Conservation (phyloP, 1,284 basidiomycete species). For the Ganoderma leucocontextum region DNA sequence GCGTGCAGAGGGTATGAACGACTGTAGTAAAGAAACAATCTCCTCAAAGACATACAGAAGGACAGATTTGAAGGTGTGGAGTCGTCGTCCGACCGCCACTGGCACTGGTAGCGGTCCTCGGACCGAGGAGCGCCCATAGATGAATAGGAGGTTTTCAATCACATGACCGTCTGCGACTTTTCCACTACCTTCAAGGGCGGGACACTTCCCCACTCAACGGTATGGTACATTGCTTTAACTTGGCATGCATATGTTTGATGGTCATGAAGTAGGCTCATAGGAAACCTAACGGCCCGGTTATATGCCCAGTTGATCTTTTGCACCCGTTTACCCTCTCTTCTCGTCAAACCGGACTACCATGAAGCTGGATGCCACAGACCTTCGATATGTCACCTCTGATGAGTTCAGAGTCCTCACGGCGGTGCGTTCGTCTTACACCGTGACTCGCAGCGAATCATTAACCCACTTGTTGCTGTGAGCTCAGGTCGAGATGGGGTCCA, state of each 20-base stretch:
- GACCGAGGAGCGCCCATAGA: constrained; percentile 17
- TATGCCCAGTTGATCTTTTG: not conserved
- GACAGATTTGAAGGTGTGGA: not conserved
- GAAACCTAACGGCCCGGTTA: too few relatives aligned
- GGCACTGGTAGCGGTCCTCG: not conserved
- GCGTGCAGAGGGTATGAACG: too few relatives aligned
- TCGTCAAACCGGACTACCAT: constrained; percentile 52
- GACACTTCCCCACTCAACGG: not conserved
- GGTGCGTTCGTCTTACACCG: constrained; percentile 54
- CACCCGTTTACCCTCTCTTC: not conserved
- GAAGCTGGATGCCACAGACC: constrained; percentile 95
- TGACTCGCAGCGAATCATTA: too few relatives aligned
- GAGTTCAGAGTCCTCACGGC: constrained; percentile 96
- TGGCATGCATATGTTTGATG: too few relatives aligned
- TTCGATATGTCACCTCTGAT: constrained; percentile 91
- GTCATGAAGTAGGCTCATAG: not conserved
- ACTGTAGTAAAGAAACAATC: not conserved
- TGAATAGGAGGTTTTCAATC: constrained; percentile 18
- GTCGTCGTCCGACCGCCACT: not conserved
- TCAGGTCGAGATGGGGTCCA: constrained; percentile 96
- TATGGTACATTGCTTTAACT: too few relatives aligned
- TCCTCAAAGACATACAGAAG: not conserved
- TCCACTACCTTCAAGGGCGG: constrained; percentile 6
- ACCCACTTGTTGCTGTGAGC: constrained; percentile 5
- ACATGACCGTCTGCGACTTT: constrained; percentile 25